Evolutionary conservation across 164 flowering plant genomes (phyloP), one percentile per base, ranked within the genome.

Genomic region (Aristolochia contorta): DNA sequence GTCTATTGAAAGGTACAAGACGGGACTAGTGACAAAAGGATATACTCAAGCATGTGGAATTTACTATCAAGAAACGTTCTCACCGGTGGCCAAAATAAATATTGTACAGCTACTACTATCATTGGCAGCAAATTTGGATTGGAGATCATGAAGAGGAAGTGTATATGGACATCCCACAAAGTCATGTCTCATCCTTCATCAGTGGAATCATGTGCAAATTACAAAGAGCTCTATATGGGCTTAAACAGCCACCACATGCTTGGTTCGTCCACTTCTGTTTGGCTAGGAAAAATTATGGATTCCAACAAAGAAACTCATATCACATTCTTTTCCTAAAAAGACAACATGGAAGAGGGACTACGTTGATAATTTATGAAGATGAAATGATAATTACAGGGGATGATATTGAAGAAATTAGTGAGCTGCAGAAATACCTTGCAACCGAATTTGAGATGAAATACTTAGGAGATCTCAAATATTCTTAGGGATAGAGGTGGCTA

Each of bases 121-220:
- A 16, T 23, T 41, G 1, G 48, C 47, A 19, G 60, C 47, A 6
- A 57, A 19, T 14, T 30, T 57, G 2, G 25, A 33, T 19, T 57
- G 53, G 51, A 2, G 51, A 59, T 59, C 53, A 45, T 46, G 62
- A 59, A 12, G 62, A 59, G 12, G 62, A 59, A 16, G 24, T 58
- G 10, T 58, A 58, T 27, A 58, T 58, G 60, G 49, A 58, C 41
- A 20, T 58, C 22, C 49, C 50, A 10, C 62, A 0, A 22, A 52
- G 37, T 3, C 46, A 45, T 24, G 24, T 12, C 12, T 21, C 62
- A 59, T 21, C 6, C 53, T 25, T 33, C 0, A 14, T 21, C 12
- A 16, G 21, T 59, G 16, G 46, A 20, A 12, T 59, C 16, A 52
- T 46, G 54, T 59, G 33, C 33, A 59, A 59, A 14, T 21, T 47